phyloP scores from a whole-genome alignment of 2,329 filamentous ascomycete species.

The Trichoderma harzianum region DNA sequence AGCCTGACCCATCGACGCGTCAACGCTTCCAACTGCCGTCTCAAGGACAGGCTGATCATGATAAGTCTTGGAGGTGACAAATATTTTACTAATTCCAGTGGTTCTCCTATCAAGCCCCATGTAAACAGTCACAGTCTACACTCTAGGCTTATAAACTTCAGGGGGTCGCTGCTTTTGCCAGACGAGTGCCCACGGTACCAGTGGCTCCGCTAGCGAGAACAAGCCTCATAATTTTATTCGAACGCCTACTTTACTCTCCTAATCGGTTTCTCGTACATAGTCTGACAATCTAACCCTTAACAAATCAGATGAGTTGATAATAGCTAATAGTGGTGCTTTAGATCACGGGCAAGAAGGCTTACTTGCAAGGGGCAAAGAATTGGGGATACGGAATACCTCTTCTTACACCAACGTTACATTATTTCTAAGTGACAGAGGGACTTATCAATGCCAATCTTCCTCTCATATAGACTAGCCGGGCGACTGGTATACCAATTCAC shows the following conservation, averaged over 20 bases:
- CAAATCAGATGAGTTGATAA: not conserved
- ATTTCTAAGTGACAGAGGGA: not conserved
- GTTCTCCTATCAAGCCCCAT: fast-evolving
- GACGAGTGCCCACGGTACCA: not conserved
- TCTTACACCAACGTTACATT: not conserved
- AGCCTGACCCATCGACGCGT: not conserved
- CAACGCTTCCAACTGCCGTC: not conserved
- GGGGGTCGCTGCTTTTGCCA: not conserved
- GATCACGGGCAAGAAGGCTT: not conserved
- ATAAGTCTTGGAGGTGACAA: not conserved
- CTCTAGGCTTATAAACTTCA: not conserved
- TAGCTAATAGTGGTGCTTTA: not conserved
- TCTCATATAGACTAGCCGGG: not conserved
- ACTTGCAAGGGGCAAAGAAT: not conserved
- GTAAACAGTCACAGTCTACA: not conserved
- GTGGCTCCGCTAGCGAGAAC: not conserved
- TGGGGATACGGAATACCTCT: not conserved
- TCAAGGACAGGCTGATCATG: not conserved
- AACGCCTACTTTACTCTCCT: not conserved
- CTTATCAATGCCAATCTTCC: not conserved
- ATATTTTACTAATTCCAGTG: not conserved
- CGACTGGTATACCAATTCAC: not conserved
- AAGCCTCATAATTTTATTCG: not conserved
- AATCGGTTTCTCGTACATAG: not conserved
- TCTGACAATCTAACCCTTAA: fast-evolving